Evolutionary conservation across 495 filamentous ascomycete genomes (phyloP).

Genomic region (Neurospora sp.): DNA sequence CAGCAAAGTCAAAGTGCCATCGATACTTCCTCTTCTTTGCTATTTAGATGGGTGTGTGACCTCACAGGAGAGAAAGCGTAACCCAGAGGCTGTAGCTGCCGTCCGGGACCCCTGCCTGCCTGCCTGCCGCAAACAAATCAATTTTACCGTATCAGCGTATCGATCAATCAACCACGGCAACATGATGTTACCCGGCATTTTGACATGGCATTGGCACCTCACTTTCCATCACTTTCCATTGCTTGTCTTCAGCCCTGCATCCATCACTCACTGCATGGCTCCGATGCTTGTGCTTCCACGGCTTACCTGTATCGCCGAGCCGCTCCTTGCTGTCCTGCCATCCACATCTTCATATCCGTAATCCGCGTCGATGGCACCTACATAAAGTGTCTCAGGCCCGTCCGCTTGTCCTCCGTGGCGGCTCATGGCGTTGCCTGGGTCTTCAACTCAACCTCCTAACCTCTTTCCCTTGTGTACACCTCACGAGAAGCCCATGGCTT

Average conservation of each 20-base stretch:
- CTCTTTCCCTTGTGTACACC: background rate
- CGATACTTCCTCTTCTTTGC: background rate
- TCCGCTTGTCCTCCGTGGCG: background rate
- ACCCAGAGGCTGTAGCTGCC: background rate
- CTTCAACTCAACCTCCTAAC: background rate
- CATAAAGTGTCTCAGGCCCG: background rate
- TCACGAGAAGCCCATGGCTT: conserved; percentile 18
- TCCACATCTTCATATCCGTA: background rate
- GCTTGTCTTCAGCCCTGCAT: background rate
- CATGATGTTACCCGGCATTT: background rate
- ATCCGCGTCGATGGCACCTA: background rate
- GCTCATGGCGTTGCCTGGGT: background rate
- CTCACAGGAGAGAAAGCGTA: background rate
- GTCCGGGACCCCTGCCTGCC: background rate
- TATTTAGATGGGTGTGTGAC: background rate
- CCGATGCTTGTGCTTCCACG: background rate
- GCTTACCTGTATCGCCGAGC: background rate
- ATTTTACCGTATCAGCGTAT: background rate
- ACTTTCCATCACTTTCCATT: background rate
- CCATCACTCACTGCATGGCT: background rate
- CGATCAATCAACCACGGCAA: background rate
- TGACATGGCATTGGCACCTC: background rate
- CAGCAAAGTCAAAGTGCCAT: background rate
- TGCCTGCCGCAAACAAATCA: background rate
- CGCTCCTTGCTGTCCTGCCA: background rate